These are phyloP conservation scores for Phytopythium litorale DNA, from an alignment of 352 stramenopile species.

Conservation along the genomic window DNA sequence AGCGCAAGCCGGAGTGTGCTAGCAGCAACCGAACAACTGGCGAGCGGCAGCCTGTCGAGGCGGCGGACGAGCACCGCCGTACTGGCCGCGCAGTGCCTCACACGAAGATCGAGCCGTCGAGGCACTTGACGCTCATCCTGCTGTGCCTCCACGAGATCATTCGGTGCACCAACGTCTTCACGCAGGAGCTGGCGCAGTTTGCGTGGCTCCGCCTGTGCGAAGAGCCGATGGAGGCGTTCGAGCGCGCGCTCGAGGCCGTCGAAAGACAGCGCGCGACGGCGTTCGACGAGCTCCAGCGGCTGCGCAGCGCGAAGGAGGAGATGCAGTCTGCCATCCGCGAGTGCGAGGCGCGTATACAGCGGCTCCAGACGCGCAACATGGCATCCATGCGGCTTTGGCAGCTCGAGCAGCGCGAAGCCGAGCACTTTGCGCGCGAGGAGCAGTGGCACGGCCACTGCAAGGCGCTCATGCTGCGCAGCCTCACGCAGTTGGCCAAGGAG, in stretches of 20 bases:
- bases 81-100: neutral
- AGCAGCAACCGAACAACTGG: neutral
- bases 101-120: slow-evolving; percentile 12
- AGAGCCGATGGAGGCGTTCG: slow-evolving; percentile 20
- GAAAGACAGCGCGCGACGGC: slow-evolving; percentile 7
- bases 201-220: slow-evolving; percentile 23
- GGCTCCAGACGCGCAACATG: slow-evolving; percentile 36
- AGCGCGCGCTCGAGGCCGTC: slow-evolving; percentile 11
- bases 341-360: slow-evolving; percentile 29
- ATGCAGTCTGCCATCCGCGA: slow-evolving; percentile 20
- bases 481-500: slow-evolving; percentile 15
- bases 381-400: slow-evolving; percentile 26
- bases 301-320: slow-evolving; percentile 16
- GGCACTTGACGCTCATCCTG: slow-evolving; percentile 25
- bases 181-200: slow-evolving; percentile 27
- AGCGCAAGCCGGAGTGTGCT: neutral
- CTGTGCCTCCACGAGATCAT: slow-evolving; percentile 39
- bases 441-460: slow-evolving; percentile 48
- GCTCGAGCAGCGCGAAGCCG: slow-evolving; percentile 27
- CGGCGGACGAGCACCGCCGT: neutral
- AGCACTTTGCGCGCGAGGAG: slow-evolving; percentile 32
- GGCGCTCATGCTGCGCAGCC: slow-evolving; percentile 26
- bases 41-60: neutral
- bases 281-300: slow-evolving; percentile 14
- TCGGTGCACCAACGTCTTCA: slow-evolving; percentile 26